Conservation (phyloP, 352 stramenopile genomes). For the Lagenidium sp. region DNA sequence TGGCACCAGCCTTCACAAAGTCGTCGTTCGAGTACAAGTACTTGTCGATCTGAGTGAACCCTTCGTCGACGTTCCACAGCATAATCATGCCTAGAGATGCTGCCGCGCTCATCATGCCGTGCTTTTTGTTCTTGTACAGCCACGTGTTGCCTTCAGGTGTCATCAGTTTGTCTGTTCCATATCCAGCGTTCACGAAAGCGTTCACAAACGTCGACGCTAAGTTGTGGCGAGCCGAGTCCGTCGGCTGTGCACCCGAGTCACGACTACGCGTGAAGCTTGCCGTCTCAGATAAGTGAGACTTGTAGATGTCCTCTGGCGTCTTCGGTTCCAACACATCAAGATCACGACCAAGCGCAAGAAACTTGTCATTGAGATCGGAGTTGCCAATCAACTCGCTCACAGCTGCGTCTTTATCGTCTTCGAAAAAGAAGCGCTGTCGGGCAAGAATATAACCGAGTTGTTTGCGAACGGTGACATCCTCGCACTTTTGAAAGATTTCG, state of each 20-base stretch:
- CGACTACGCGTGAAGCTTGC: conserved; percentile 62
- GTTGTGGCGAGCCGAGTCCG: conserved; percentile 97
- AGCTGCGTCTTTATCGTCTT: conserved; percentile 87
- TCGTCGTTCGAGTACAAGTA: conserved; percentile 98
- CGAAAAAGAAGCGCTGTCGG: conserved; percentile 91
- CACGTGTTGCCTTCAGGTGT: conserved; percentile 93
- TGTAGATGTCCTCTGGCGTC: conserved; percentile 99
- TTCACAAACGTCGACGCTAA: conserved; percentile 99
- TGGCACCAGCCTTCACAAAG: conserved; percentile 97
- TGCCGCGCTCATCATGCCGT: conserved; percentile 98
- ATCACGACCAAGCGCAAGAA: conserved; percentile 94
- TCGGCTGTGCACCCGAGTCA: conserved; percentile 63
- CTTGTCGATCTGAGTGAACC: conserved; percentile 99
- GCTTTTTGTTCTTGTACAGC: conserved; percentile 99
- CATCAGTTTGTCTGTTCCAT: conserved; percentile 95
- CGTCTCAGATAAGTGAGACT: conserved; percentile 97
- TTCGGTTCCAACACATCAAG: conserved; percentile 97
- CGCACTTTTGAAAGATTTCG: conserved; percentile 73
- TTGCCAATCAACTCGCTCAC: conserved; percentile 97
- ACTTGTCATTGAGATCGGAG: conserved; percentile 94
- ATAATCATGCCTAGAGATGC: conserved; percentile 97
- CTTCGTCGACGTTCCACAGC: conserved; percentile 99
- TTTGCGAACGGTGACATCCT: conserved; percentile 51
- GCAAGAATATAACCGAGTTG: conserved; percentile 97
- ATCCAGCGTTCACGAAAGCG: conserved; percentile 98